Conservation (phyloP, 192 early-diverging fungal genomes). For the Glomus cerebriforme region DNA sequence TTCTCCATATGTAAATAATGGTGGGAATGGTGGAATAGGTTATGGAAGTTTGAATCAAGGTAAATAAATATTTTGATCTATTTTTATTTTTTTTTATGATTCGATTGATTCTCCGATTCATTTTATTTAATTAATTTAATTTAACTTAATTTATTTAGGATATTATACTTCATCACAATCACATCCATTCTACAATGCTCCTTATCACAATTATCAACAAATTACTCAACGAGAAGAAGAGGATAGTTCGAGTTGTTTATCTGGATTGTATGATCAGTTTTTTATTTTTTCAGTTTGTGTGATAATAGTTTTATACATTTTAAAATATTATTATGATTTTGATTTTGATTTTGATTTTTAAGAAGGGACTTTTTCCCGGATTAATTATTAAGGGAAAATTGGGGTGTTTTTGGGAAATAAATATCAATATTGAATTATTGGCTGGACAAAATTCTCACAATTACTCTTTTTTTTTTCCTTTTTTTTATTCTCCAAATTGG, state of each 20-base stretch:
- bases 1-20: not conserved
- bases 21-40: not conserved
- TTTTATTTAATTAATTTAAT: no score
- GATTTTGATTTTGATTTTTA: no score
- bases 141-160: not conserved
- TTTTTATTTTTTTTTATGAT: not conserved
- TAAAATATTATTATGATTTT: no score
- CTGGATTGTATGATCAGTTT: slow-evolving; percentile 31
- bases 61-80: not conserved
- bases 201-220: slow-evolving; percentile 27
- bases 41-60: slow-evolving; percentile 30
- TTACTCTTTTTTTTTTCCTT: no score
- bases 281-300: slow-evolving; percentile 1
- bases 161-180: slow-evolving; percentile 18
- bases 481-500: no score
- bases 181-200: slow-evolving; percentile 23
- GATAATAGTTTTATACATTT: no score
- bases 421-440: no score
- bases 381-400: no score
- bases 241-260: slow-evolving; percentile 5
- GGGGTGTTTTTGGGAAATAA: no score
- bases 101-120: not conserved
- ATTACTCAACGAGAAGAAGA: slow-evolving; percentile 15
- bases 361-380: no score
- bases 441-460: no score